Evolutionary conservation across 495 filamentous ascomycete genomes (phyloP), one percentile per base, ranked within the genome.

Genomic region (Haplographium delicatum): DNA sequence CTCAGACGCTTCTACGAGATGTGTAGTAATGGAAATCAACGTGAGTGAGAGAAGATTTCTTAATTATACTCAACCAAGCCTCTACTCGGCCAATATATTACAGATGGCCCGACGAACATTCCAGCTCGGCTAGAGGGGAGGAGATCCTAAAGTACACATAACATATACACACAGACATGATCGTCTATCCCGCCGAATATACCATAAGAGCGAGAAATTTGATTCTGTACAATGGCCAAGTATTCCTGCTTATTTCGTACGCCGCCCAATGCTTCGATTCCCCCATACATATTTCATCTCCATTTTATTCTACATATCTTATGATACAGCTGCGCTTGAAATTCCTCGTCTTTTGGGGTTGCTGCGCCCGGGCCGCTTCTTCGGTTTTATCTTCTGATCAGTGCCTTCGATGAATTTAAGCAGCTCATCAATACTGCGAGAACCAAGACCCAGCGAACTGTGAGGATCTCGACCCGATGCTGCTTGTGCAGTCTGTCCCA

Each of bases 391-490:
- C 55, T 77, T 74, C 15, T 78, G 61, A 25, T 81, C 82, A 30
- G 70, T 77, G 16, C 88, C 88, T 63, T 93, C 87, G 58, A 94
- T 94, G 66, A 87, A 95, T 63, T 82, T 85, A 58, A 96, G 65
- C 42, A 96, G 68, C 62, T 96, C 89, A 51, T 95, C 89, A 43
- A 96, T 84, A 68, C 76, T 90, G 53, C 89, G 69, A 25, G 79
- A 76, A 58, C 94, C 89, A 49, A 87, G 63, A 20, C 62, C 59
- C 9, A 57, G 46, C 4, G 38, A 19, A 28, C 52, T 47, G 5
- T 35, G 42, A 2, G 58, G 57, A 25, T 58, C 64, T 13, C 58
- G 51, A 2, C 65, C 70, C 20, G 57, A 48, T 42, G 69, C 60
- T 37, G 68, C 65, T 48, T 73, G 70, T 3, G 70, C 68, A 2